Evolutionary conservation across 2,329 filamentous ascomycete species (phyloP), one percentile per base, ranked within the genome.

Genomic region (Sordariomycetes sp.): DNA sequence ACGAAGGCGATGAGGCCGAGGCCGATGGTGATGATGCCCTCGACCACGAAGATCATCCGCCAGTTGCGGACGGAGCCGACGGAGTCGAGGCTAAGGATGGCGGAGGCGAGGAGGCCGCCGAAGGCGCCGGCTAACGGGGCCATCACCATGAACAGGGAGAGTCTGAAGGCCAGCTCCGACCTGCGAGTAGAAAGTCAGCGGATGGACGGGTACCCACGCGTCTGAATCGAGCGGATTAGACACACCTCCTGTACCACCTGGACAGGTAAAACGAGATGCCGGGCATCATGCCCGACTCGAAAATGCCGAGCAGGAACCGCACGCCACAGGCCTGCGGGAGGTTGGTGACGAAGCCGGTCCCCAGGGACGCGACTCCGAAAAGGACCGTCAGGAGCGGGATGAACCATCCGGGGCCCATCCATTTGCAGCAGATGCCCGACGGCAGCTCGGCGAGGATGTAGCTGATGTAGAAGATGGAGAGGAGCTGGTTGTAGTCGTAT

Each of bases 11-110:
- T 73, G 1, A 88, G 14, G 0, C 78, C 73, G 0, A 88, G 67
- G 1, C 74, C 72, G 60, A 68, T 64, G 2, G 73, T 75, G 62
- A 87, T 80, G 63, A 88, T 81, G 22, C 86, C 86, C 66, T 89
- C 86, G n/a, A 89, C 82, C 3, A 77, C 79, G 58, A 89, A 89
- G 56, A 89, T 87, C 84, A 88, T 87, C 8, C 85, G 74, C 86
- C 86, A 89, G 5, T 69, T 71, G 25, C 71, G 72, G 0, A 88
- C 69, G 3, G 72, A 67, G 7, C 83, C 85, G 58, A 87, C 79
- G 53, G 73, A 67, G 25, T 78, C 69, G 6, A 89, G 74, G 0
- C 74, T 81, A 10, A 88, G 71, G 54, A 89, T 88, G 0, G 72
- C 86, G 0, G 76, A 82, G 0, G 78, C 79, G 1, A 89, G 70